Conservation (phyloP, 2,329 filamentous ascomycete genomes). For the Talaromyces sp. region DNA sequence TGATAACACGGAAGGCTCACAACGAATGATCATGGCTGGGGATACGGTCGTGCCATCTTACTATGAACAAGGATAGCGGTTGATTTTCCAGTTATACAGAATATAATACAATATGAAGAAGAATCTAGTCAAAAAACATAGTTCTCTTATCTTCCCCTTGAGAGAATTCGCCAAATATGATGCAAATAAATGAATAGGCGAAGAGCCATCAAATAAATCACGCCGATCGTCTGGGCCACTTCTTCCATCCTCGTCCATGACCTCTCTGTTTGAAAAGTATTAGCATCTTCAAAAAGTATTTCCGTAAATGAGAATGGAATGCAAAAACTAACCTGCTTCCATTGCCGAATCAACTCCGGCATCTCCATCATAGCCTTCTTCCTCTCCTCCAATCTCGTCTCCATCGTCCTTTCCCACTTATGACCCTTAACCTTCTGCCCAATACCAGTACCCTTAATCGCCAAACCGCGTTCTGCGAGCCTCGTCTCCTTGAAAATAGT, state of each 20-base stretch:
- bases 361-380: slow-evolving; percentile 92
- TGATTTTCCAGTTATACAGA: slow-evolving; percentile 11
- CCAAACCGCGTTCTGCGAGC: slow-evolving; percentile 73
- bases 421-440: slow-evolving; percentile 95
- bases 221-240: slow-evolving; percentile 58
- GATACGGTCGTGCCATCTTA: slow-evolving; percentile 37
- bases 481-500: slow-evolving; percentile 64
- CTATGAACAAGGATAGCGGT: slow-evolving; percentile 17
- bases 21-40: slow-evolving; percentile 34
- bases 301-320: background rate
- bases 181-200: slow-evolving; percentile 3
- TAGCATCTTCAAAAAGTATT: background rate
- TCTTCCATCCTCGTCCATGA: slow-evolving; percentile 71
- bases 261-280: slow-evolving; percentile 51
- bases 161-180: slow-evolving; percentile 5
- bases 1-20: background rate
- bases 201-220: background rate
- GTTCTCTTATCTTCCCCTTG: slow-evolving; percentile 1
- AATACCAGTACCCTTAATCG: slow-evolving; percentile 88
- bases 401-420: slow-evolving; percentile 81
- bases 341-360: slow-evolving; percentile 85
- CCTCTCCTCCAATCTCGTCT: slow-evolving; percentile 78
- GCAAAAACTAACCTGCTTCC: slow-evolving; percentile 72
- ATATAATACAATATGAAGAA: slow-evolving; percentile 17
- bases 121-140: slow-evolving; percentile 5